Conservation (phyloP, 2,329 filamentous ascomycete genomes). For the Tolypocladium tundrense region DNA sequence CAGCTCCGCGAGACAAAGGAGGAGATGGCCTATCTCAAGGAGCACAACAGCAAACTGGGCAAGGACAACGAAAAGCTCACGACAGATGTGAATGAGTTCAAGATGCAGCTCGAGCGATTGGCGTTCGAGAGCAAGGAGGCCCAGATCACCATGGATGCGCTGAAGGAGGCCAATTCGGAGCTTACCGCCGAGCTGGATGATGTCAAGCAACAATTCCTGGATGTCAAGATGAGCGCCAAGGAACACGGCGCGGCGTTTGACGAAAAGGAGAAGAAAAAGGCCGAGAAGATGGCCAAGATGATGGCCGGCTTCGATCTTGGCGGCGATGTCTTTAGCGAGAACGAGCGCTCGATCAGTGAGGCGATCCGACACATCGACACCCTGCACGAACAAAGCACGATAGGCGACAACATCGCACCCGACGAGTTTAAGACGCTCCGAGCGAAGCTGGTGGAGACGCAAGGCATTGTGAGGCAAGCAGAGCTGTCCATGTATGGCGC, state of each 20-base stretch:
- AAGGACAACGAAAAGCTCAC: conserved; percentile 86
- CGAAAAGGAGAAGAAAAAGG: conserved; percentile 98
- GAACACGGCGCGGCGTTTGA: conserved; percentile 83
- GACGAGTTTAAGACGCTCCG: conserved; percentile 73
- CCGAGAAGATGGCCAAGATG: conserved; percentile 99
- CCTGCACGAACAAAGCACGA: conserved; percentile 64
- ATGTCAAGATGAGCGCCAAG: conserved; percentile 93
- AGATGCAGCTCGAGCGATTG: conserved; percentile 93
- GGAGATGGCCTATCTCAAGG: conserved; percentile 75
- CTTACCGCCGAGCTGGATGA: conserved; percentile 88
- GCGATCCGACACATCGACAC: conserved; percentile 76
- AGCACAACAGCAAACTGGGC: conserved; percentile 70
- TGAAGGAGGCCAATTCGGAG: conserved; percentile 93
- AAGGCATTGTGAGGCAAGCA: conserved; percentile 85
- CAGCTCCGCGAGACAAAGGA: conserved; percentile 73
- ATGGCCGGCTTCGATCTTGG: conserved; percentile 97
- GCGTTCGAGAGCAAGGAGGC: conserved; percentile 95
- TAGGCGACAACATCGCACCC: conserved; percentile 69
- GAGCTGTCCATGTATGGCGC: conserved; percentile 73
- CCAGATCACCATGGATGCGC: conserved; percentile 91
- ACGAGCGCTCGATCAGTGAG: conserved; percentile 74
- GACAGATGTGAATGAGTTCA: conserved; percentile 80
- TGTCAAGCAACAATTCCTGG: conserved; percentile 88
- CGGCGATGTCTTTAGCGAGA: conserved; percentile 85
- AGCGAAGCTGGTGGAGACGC: conserved; percentile 73